A percentile compares a stretch with the other conserved stretches of the same genome.
Evolutionary conservation across 1,284 basidiomycete species (phyloP).

Genomic region (Melampsora larici-populina): DNA sequence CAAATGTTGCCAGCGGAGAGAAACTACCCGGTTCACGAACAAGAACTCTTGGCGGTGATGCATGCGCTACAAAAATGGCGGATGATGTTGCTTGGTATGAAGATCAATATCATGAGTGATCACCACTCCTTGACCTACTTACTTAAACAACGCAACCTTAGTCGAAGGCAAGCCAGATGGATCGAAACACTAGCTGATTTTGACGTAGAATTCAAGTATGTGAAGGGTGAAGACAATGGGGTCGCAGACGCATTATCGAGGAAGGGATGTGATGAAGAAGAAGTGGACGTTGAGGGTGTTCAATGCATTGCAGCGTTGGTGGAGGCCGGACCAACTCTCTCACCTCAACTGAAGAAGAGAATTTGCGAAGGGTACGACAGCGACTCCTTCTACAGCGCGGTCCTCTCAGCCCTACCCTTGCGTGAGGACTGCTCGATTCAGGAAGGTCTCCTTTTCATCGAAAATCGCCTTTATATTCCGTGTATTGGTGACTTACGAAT

Average conservation of each 20-base stretch:
- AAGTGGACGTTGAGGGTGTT: neutral
- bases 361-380: neutral
- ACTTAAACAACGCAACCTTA: conserved; percentile 2
- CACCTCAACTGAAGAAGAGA: neutral
- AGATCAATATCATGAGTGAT: neutral
- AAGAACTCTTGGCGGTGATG: neutral
- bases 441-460: neutral
- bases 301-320: neutral
- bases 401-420: too few relatives aligned
- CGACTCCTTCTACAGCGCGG: too few relatives aligned
- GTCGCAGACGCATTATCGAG: neutral
- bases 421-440: neutral
- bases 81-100: neutral
- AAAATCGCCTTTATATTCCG: neutral
- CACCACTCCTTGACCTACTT: neutral
- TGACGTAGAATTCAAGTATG: too few relatives aligned
- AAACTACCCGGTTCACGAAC: conserved; percentile 8
- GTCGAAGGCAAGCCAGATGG: too few relatives aligned
- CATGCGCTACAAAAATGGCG: neutral
- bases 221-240: neutral
- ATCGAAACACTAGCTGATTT: too few relatives aligned
- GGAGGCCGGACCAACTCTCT: neutral
- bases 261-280: neutral
- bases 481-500: neutral
- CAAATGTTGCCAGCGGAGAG: neutral